These are phyloP conservation scores for Simmondsia chinensis DNA, from an alignment of 148 eudicot genomes.

Conservation along the genomic window DNA sequence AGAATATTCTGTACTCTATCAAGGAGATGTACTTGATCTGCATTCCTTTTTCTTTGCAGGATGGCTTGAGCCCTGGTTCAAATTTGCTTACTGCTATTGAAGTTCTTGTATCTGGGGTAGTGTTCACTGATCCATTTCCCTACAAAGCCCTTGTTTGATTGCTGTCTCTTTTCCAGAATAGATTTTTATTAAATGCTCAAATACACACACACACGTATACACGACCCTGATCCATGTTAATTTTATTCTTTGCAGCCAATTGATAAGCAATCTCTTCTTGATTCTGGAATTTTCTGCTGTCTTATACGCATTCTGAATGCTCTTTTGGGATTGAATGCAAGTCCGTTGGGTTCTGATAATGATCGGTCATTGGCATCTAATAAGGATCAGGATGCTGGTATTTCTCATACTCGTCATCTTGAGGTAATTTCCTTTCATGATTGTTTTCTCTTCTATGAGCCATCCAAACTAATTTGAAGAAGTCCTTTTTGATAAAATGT, in stretches of 20 bases:
- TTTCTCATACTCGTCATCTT: constrained; percentile 40
- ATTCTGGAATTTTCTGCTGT: constrained; percentile 95
- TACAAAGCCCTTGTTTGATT: not conserved
- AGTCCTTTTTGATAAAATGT: not conserved
- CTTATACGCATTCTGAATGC: constrained; percentile 80
- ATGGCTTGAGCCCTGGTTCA: constrained; percentile 70
- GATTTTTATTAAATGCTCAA: too few relatives aligned
- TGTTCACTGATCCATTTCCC: constrained; percentile 1
- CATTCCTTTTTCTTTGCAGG: constrained; percentile 37
- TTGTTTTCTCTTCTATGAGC: not conserved
- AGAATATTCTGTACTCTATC: too few relatives aligned
- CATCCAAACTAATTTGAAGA: not conserved
- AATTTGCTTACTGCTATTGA: constrained; percentile 82
- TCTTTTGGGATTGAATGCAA: constrained; percentile 51
- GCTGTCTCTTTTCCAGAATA: too few relatives aligned
- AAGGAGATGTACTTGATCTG: constrained; percentile 2
- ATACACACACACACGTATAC: too few relatives aligned
- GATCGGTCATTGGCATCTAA: constrained; percentile 12
- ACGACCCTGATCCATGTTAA: constrained; percentile 1
- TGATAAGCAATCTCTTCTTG: constrained; percentile 96
- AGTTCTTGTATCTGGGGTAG: constrained; percentile 94
- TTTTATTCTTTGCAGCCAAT: constrained; percentile 43
- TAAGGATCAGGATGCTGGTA: constrained; percentile 22
- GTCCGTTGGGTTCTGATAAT: constrained; percentile 21
- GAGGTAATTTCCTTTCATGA: constrained; percentile 41